phyloP scores from a whole-genome alignment of 805 yeast genomes.

The Zygosaccharomyces gambellarensis region DNA sequence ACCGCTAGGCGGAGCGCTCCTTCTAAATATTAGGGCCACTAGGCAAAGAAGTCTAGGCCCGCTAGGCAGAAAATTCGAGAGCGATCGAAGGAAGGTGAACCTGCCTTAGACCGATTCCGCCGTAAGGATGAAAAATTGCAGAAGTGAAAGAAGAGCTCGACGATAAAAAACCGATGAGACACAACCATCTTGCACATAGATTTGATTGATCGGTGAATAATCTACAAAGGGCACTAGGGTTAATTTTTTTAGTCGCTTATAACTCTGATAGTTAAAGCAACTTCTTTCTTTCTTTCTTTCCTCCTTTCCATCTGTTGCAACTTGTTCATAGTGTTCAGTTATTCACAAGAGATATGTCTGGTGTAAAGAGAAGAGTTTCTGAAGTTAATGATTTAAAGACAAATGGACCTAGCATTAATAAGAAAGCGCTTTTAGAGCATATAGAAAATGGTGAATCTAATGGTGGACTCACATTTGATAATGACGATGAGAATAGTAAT shows the following conservation, averaged over 20 bases:
- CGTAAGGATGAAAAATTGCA: constrained; percentile 3
- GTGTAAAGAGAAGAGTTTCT: constrained; percentile 24
- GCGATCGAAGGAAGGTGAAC: neutral
- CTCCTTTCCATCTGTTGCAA: neutral
- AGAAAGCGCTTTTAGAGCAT: constrained; percentile 16
- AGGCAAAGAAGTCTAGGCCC: neutral
- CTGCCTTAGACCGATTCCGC: neutral
- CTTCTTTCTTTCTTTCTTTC: neutral
- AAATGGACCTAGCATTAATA: constrained; percentile 1
- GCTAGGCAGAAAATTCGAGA: neutral
- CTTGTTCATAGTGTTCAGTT: neutral
- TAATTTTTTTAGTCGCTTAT: neutral
- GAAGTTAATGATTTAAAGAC: constrained; percentile 14
- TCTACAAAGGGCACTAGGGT: neutral
- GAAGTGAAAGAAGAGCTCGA: neutral
- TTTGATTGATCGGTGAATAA: neutral
- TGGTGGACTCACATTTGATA: constrained; percentile 6
- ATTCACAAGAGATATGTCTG: constrained; percentile 8
- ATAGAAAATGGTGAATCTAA: constrained; percentile 31
- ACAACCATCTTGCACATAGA: neutral
- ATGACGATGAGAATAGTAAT: neutral
- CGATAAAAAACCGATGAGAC: neutral
- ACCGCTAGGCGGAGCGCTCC: neutral
- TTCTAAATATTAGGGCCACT: neutral
- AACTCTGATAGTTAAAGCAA: neutral